Base-by-base conservation (phyloP, 345 rosid genomes). In the Sisymbrium irio region DNA sequence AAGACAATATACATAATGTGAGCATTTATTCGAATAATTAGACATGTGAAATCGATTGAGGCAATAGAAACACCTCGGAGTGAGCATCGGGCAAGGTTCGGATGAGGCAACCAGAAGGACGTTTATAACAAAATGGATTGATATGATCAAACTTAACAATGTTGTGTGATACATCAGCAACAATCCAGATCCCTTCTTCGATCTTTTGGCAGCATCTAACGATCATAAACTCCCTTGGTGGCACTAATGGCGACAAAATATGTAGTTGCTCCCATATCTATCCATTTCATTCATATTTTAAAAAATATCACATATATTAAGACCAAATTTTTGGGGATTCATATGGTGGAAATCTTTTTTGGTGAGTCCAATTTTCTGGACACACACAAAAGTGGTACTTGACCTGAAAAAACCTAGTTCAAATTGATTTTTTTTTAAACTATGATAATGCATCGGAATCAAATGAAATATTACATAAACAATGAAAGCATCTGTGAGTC, bases 51-150 rank as follows among this genome's bases (percentile, higher is more conserved):
- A 7, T 47, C 30, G 7, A 41, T 42, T 32, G 10, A 28, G 40
- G 37, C 33, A 12, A 39, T 50, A 22, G n/a, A 33, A 64, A 12
- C 19, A 89, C 98, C 85, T 82, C 77, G 39, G 85, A 82, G 40
- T 28, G 72, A 28, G 88, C 89, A 81, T 83, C 60, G 27, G 85
- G 69, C 85, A 85, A 69, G 6, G 82, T 81, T 58, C 82, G 83
- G 56, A 92, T 87, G 82, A 92, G 79, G 65, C 89, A 87, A 57
- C 98, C 95, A 28, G 98, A 92, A 59, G 98, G 98, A 61, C 89
- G 88, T 80, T 75, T 90, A 86, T 91, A 86, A 30, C 81, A 68
- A 20, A 62, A 17, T 71, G 53, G 59, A 44, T 37, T 18, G 35
- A 13, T 32, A 8, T 44, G 11, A 35, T 19, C 50, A 41, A 41